These are phyloP conservation scores for Globisporangium irregulare DNA, from an alignment of 352 stramenopile genomes.

Conservation along the genomic window DNA sequence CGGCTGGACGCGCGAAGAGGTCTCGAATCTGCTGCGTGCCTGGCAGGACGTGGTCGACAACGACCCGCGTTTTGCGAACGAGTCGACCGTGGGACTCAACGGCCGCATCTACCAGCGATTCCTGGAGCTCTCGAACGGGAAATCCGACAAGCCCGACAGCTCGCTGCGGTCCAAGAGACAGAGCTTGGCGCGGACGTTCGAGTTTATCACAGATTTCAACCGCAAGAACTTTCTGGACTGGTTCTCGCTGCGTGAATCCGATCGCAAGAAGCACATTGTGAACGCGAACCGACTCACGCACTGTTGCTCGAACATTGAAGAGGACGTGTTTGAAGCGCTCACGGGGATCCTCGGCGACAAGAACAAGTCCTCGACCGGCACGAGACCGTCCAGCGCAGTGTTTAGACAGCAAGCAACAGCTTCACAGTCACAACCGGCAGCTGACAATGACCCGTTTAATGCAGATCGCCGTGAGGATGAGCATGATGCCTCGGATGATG, in stretches of 20 bases:
- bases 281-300: conserved; percentile 12
- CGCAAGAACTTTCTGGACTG: conserved; percentile 18
- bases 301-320: conserved; percentile 19
- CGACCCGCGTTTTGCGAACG: background rate
- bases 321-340: conserved; percentile 16
- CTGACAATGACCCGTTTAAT: background rate
- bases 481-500: background rate
- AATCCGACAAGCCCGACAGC: conserved; percentile 7
- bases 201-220: conserved; percentile 19
- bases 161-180: conserved; percentile 15
- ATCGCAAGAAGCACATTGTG: conserved; percentile 19
- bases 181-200: conserved; percentile 13
- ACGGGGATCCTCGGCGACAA: conserved; percentile 11
- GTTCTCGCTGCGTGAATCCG: conserved; percentile 16
- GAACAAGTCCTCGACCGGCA: background rate
- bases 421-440: background rate
- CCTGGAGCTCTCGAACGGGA: background rate
- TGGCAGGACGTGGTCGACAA: conserved; percentile 5
- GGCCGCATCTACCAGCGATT: conserved; percentile 13
- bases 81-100: conserved; percentile 11
- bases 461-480: background rate
- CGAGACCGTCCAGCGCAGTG: conserved; percentile 6
- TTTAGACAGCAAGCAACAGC: conserved; percentile 1
- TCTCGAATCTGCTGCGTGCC: conserved; percentile 8
- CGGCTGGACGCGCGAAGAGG: conserved; percentile 15